phyloP scores from a whole-genome alignment of 345 rosid genomes.

The Noccaea caerulescens region DNA sequence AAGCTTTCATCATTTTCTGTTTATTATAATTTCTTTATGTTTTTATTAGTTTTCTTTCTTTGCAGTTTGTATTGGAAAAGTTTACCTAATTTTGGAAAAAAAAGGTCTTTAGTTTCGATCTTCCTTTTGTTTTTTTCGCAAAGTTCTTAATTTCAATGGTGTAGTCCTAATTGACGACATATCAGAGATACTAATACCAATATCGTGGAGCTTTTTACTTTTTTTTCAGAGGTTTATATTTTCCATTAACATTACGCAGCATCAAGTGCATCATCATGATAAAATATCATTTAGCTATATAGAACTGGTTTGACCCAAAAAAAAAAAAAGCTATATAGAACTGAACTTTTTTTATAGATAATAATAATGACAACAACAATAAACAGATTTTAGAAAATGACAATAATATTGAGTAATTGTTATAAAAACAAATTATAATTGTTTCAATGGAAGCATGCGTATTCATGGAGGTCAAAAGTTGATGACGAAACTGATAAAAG shows the following conservation, averaged over 20 bases:
- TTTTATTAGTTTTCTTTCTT: neutral
- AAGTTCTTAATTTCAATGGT: neutral
- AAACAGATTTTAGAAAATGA: neutral
- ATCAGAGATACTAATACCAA: neutral
- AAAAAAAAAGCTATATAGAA: too few species aligned
- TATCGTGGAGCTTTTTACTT: too few species aligned
- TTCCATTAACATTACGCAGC: too few species aligned
- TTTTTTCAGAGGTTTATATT: too few species aligned
- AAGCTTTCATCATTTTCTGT: conserved; percentile 24
- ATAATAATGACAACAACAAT: neutral
- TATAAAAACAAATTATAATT: neutral
- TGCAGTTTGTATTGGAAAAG: conserved; percentile 14
- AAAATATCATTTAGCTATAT: too few species aligned
- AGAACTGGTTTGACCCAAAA: too few species aligned
- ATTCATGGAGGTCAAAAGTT: conserved; percentile 33
- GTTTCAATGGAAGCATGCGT: conserved; percentile 39
- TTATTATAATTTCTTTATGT: neutral
- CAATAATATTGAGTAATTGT: neutral
- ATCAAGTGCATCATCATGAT: too few species aligned
- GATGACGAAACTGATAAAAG: conserved; percentile 15
- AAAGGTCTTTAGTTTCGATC: neutral
- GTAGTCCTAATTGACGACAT: neutral
- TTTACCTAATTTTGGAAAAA: conserved; percentile 18
- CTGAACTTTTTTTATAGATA: neutral
- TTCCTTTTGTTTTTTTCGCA: too few species aligned